A percentile compares a stretch with the other conserved stretches of the same genome.
These are phyloP conservation scores for Nothopassalora personata DNA, from an alignment of 2,329 filamentous ascomycete genomes.

Conservation along the genomic window DNA sequence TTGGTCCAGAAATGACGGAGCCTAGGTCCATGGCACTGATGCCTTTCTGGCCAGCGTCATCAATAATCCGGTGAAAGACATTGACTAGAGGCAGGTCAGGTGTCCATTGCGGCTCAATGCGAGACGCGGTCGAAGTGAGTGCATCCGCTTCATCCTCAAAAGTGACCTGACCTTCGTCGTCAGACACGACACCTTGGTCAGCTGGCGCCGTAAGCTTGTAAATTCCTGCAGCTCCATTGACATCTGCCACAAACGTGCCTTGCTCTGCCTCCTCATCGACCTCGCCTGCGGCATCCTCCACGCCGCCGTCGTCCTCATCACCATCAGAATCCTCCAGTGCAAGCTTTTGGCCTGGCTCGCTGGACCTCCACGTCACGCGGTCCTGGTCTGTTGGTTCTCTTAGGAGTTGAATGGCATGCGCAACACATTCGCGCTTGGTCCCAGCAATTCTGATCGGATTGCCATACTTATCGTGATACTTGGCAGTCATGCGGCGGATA, in stretches of 20 bases:
- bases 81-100: slow-evolving; percentile 51
- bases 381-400: slow-evolving; percentile 34
- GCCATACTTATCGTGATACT: slow-evolving; percentile 13
- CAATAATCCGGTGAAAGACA: slow-evolving; percentile 47
- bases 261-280: not conserved
- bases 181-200: not conserved
- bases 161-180: not conserved
- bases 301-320: slow-evolving; percentile 2
- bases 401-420: slow-evolving; percentile 35
- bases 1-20: slow-evolving; percentile 39
- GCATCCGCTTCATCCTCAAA: slow-evolving; percentile 3
- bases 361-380: slow-evolving; percentile 19
- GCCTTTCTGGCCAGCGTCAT: slow-evolving; percentile 44
- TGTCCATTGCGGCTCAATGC: slow-evolving; percentile 41
- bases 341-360: not conserved
- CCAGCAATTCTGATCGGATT: slow-evolving; percentile 9
- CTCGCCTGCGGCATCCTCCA: not conserved
- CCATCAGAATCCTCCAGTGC: not conserved
- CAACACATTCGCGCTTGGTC: slow-evolving; percentile 4
- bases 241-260: not conserved
- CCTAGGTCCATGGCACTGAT: slow-evolving; percentile 44
- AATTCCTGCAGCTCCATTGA: not conserved
- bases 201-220: not conserved
- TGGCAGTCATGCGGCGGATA: slow-evolving; percentile 27
- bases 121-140: not conserved